Conservation (phyloP, 2,329 filamentous ascomycete genomes). For the Blastomyces silverae region DNA sequence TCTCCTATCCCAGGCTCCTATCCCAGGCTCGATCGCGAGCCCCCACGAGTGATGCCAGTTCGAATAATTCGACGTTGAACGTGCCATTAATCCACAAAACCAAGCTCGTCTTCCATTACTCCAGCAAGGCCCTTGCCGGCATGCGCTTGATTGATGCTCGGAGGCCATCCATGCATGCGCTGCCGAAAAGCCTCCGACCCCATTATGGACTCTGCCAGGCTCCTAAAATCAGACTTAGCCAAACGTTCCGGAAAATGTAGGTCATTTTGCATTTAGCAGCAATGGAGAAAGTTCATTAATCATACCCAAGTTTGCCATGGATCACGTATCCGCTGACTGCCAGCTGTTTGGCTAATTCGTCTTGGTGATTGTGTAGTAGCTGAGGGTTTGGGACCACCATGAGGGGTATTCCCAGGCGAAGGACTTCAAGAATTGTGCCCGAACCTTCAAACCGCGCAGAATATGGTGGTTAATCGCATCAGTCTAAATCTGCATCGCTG, state of each 20-base stretch:
- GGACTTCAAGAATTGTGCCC: slow-evolving; percentile 77
- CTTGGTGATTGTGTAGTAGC: slow-evolving; percentile 85
- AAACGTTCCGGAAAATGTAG: slow-evolving; percentile 5
- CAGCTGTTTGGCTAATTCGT: slow-evolving; percentile 73
- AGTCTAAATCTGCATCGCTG: neutral
- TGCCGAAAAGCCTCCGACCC: slow-evolving; percentile 45
- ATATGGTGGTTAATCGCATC: neutral
- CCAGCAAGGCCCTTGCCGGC: slow-evolving; percentile 42
- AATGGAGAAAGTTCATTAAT: slow-evolving; percentile 13
- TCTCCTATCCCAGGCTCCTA: neutral
- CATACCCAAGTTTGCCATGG: slow-evolving; percentile 61
- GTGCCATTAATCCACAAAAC: slow-evolving; percentile 45
- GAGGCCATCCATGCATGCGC: slow-evolving; percentile 46
- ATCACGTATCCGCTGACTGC: slow-evolving; percentile 68
- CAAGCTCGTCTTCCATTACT: slow-evolving; percentile 54
- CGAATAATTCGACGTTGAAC: neutral
- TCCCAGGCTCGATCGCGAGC: neutral
- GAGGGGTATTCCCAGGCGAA: slow-evolving; percentile 66
- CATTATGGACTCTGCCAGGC: slow-evolving; percentile 43
- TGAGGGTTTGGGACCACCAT: slow-evolving; percentile 80
- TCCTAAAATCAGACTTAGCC: slow-evolving; percentile 30
- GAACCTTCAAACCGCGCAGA: slow-evolving; percentile 54
- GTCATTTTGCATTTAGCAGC: neutral
- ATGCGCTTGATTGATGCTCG: slow-evolving; percentile 41
- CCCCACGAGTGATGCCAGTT: neutral